Base-by-base conservation (phyloP, 305 asterid species). In the Fraxinus xanthoxyloides region DNA sequence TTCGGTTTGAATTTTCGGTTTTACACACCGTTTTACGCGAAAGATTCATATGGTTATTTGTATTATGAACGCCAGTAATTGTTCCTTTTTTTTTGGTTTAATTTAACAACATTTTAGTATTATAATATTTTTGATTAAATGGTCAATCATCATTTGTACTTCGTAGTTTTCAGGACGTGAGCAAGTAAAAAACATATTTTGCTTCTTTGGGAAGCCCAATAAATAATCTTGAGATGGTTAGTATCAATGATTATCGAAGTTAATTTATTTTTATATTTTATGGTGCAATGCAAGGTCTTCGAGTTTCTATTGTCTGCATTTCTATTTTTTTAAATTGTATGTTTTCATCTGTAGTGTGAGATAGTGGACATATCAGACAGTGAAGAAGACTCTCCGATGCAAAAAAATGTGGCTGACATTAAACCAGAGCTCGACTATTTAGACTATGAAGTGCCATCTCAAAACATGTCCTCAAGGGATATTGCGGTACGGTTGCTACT, bases 371-470 rank as follows among this genome's bases (percentile, higher is more conserved):
- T 80, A 77, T 85, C 93, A 3, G 95, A 89, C 72, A 88, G 87
- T 8, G 95, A 87, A 59, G 59, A 48, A 48, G 92, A 89, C 69
- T 83, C 89, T 72, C 78, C 85, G 4, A 82, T 83, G 75, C 88
- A 77, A 26, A 81, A 82, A 69, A 75, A 21, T 79, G 90, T 79
- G 77, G 73, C 79, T 77, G 91, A 77, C 48, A 79, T 90, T 72
- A 48, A 75, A 78, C 93, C 94, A 30, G 92, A 95, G 88, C 80
- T 83, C 74, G 95, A 91, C 90, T 84, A 23, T 81, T 85, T 83
- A 82, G 82, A 84, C 79, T 85, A 51, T 79, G 92, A 82, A 78
- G 73, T 85, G 59, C 92, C 91, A 69, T 78, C 54, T 19, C 85
- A 80, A 35, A 85, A 77, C 84, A 80, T 79, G 7, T 76, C 67